These are phyloP conservation scores for Candida mattraensis DNA, from an alignment of 805 yeast species.

Conservation along the genomic window DNA sequence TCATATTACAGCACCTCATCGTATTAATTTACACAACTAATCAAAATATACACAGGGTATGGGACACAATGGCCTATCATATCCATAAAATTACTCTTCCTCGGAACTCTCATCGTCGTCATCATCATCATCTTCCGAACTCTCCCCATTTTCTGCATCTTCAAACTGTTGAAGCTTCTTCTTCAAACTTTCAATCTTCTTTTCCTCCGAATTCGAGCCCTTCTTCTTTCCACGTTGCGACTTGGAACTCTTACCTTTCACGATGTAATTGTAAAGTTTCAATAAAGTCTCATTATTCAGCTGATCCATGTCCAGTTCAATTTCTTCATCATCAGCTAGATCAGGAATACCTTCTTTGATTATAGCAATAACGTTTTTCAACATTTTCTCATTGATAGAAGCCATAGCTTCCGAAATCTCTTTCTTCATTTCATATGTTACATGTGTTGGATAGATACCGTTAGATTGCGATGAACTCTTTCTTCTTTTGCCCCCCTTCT, in stretches of 20 bases:
- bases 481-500: slow-evolving; percentile 28
- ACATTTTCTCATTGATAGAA: slow-evolving; percentile 70
- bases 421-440: slow-evolving; percentile 95
- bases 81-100: slow-evolving; percentile 25
- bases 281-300: slow-evolving; percentile 80
- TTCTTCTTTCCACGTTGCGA: slow-evolving; percentile 42
- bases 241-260: slow-evolving; percentile 43
- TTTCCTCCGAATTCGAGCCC: slow-evolving; percentile 62
- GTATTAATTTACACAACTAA: slow-evolving; percentile 20
- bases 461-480: slow-evolving; percentile 18
- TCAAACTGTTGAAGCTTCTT: slow-evolving; percentile 76
- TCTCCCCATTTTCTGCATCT: slow-evolving; percentile 52
- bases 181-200: slow-evolving; percentile 71
- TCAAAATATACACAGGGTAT: slow-evolving; percentile 17
- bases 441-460: slow-evolving; percentile 39
- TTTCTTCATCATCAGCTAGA: slow-evolving; percentile 80
- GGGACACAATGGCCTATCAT: background rate
- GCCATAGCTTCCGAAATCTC: slow-evolving; percentile 86
- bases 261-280: slow-evolving; percentile 82
- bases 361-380: slow-evolving; percentile 80
- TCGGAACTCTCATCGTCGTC: slow-evolving; percentile 50
- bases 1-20: too few relatives aligned
- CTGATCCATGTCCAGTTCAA: slow-evolving; percentile 93
- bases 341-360: slow-evolving; percentile 77
- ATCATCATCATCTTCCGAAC: slow-evolving; percentile 58